phyloP scores from a whole-genome alignment of 2,329 filamentous ascomycete genomes.

The Alternaria ethzedia region DNA sequence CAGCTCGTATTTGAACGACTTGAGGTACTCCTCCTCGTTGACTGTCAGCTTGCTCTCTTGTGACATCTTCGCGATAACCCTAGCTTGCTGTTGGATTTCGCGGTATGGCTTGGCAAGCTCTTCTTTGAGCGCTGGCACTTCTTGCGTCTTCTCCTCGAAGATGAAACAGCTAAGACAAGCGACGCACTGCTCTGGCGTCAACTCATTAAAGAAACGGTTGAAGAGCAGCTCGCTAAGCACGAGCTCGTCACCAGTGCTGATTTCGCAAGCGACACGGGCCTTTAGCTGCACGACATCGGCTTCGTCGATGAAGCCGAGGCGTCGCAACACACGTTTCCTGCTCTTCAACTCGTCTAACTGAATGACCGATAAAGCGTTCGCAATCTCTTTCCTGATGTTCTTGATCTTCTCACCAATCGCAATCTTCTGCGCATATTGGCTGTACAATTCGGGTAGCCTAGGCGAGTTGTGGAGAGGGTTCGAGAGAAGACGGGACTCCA shows the following conservation, averaged over 20 bases:
- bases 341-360: slow-evolving; percentile 97
- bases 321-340: slow-evolving; percentile 90
- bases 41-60: slow-evolving; percentile 91
- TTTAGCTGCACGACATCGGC: slow-evolving; percentile 95
- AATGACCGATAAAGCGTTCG: slow-evolving; percentile 82
- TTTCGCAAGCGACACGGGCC: slow-evolving; percentile 95
- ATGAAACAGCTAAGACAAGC: slow-evolving; percentile 92
- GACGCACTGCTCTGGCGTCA: slow-evolving; percentile 85
- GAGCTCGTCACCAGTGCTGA: slow-evolving; percentile 94
- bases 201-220: slow-evolving; percentile 96
- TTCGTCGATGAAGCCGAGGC: slow-evolving; percentile 94
- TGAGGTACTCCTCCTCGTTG: slow-evolving; percentile 94
- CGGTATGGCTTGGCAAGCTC: slow-evolving; percentile 85
- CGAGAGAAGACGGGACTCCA: slow-evolving; percentile 85
- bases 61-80: slow-evolving; percentile 89
- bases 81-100: slow-evolving; percentile 85
- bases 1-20: slow-evolving; percentile 88
- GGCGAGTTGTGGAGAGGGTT: slow-evolving; percentile 94
- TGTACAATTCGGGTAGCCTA: slow-evolving; percentile 81
- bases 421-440: slow-evolving; percentile 84
- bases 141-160: slow-evolving; percentile 93
- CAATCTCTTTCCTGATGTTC: slow-evolving; percentile 84
- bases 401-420: slow-evolving; percentile 80
- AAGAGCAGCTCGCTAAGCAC: slow-evolving; percentile 93
- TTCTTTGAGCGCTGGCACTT: slow-evolving; percentile 73